A percentile compares a stretch with the other conserved stretches of the same genome.
These are phyloP conservation scores for Fagopyrum tataricum DNA, from an alignment of 148 eudicot species.

Conservation along the genomic window DNA sequence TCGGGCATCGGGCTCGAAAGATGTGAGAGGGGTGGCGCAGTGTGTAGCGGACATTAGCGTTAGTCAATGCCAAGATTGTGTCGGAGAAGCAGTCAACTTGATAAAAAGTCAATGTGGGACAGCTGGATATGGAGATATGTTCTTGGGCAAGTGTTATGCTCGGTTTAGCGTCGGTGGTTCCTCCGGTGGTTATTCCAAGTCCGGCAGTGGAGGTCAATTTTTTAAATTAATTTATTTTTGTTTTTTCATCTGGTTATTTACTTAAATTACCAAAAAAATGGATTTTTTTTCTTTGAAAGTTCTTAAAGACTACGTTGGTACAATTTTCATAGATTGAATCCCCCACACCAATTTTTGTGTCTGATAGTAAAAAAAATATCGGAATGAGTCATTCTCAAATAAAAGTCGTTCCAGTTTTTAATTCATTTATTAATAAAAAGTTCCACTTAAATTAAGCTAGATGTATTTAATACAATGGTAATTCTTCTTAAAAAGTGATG, in stretches of 20 bases:
- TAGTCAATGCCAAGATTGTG: conserved; percentile 46
- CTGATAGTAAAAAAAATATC: too few relatives aligned
- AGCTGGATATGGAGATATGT: conserved; percentile 36
- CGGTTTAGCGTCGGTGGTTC: conserved; percentile 33
- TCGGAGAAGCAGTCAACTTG: conserved; percentile 30
- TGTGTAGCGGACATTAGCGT: conserved; percentile 48
- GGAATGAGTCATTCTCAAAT: too few relatives aligned
- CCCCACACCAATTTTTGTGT: too few relatives aligned
- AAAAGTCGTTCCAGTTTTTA: too few relatives aligned
- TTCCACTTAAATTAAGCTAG: too few relatives aligned
- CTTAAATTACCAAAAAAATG: too few relatives aligned
- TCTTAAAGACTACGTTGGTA: too few relatives aligned
- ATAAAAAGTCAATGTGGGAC: conserved; percentile 38
- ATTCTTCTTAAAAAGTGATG: too few relatives aligned
- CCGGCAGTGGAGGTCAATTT: conserved; percentile 14
- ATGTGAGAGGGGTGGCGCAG: conserved; percentile 43
- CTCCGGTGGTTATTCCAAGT: conserved; percentile 19
- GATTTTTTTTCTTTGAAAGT: too few relatives aligned
- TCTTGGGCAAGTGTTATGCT: conserved; percentile 48
- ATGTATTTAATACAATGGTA: too few relatives aligned
- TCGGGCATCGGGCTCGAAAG: conserved; percentile 40
- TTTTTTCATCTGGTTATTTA: neutral
- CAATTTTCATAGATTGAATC: too few relatives aligned
- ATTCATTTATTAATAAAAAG: neutral
- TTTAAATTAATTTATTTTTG: neutral